Base-by-base conservation (phyloP, 768 basidiomycete genomes). In the Dacryopinax primogenitus region DNA sequence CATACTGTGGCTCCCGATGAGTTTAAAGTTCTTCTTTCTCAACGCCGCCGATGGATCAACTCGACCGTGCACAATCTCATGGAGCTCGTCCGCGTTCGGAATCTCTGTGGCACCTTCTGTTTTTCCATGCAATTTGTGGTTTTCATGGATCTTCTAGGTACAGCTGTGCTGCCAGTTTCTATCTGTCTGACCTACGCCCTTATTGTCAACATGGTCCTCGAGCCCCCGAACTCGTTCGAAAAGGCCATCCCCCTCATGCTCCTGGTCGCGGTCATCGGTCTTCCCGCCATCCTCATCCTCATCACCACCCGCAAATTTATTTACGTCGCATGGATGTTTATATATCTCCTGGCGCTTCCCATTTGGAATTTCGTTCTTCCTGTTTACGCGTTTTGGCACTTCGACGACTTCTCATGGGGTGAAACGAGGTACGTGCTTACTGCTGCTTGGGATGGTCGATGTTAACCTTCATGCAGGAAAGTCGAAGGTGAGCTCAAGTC, bases 71-170 rank as follows among this genome's bases (percentile, higher is more conserved):
- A 98, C 79, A 98, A 99, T 74, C 84, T 99, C 62, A 97, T 98
- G 93, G 96, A 99, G 75, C 87, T 99, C 37, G 91, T 97, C 35
- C 85, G 91, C 67, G 96, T 99, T 39, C 90, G 90, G 69, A 92
- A 99, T 73, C 82, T 97, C 16, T 98, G 96, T 75, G 96, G 96
- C 35, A 98, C 95, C 33, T 99, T 99, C 77, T 99, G 96, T 80
- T 97, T 98, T 78, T 96, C 92, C 76, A 98, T 97, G 94, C 96
- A 98, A 74, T 98, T 98, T 75, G 86, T 98, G 74, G 93, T 98
- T 64, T 92, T 95, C 78, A 93, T 98, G 90, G 93, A 97, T 75
- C 83, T 94, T 45, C 76, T 93, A 66, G 90, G 90, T 66, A 94
- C 91, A 1, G 84, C 92, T 70, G 93, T 96, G 23, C 83, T 97